Evolutionary conservation across 148 eudicot species (phyloP).

Genomic region (Cornus suecica): DNA sequence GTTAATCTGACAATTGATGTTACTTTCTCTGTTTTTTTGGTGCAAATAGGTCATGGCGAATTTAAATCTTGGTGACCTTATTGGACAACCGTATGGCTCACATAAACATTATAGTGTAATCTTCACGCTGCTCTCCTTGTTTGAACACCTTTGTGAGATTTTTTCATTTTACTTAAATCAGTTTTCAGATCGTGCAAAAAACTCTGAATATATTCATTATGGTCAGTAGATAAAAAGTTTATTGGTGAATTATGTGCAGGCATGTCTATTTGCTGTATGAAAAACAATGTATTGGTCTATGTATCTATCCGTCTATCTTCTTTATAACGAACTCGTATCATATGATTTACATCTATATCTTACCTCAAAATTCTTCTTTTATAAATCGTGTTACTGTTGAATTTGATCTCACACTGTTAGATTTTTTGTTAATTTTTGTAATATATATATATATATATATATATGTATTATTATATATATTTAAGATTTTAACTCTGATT

Average conservation of each 20-base stretch:
- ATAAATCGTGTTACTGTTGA: too few relatives aligned
- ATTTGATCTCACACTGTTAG: too few relatives aligned
- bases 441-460: too few relatives aligned
- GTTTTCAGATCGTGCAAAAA: background rate
- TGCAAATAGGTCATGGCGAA: slow-evolving; percentile 49
- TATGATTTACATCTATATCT: background rate
- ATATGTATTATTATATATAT: too few relatives aligned
- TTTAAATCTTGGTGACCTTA: slow-evolving; percentile 52
- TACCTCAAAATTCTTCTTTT: background rate
- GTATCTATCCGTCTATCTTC: background rate
- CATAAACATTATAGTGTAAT: slow-evolving; percentile 60
- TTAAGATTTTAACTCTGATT: too few relatives aligned
- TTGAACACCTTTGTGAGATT: background rate
- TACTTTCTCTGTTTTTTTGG: slow-evolving; percentile 10
- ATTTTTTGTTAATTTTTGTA: too few relatives aligned
- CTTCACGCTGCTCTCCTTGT: background rate
- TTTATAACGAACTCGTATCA: too few relatives aligned
- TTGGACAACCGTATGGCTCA: slow-evolving; percentile 66
- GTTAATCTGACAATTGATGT: background rate
- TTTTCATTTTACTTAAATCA: slow-evolving; percentile 5
- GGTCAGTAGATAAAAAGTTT: background rate
- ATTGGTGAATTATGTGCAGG: background rate
- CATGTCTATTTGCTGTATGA: background rate
- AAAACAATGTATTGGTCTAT: background rate
- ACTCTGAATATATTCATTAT: background rate